phyloP scores from a whole-genome alignment of 805 yeast genomes.

The Priceomyces haplophilus region DNA sequence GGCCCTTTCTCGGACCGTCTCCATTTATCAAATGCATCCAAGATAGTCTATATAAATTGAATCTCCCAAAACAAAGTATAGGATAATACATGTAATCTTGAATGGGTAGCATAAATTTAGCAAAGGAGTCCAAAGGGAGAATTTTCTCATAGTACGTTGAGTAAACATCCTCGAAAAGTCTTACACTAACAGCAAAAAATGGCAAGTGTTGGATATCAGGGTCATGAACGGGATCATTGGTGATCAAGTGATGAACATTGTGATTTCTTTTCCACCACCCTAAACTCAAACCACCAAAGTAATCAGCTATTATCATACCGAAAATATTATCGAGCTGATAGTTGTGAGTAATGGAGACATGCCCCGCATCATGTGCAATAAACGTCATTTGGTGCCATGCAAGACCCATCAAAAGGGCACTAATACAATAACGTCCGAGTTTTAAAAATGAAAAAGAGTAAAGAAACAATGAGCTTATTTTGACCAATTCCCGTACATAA shows the following conservation, averaged over 20 bases:
- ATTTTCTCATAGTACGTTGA: conserved; percentile 76
- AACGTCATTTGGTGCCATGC: conserved; percentile 91
- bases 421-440: conserved; percentile 41
- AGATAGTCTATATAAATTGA: conserved; percentile 76
- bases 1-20: conserved; percentile 74
- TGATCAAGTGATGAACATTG: conserved; percentile 85
- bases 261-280: conserved; percentile 97
- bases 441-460: conserved; percentile 50
- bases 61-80: conserved; percentile 76
- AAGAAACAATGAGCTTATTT: conserved; percentile 54
- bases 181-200: conserved; percentile 78
- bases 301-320: conserved; percentile 73
- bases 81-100: conserved; percentile 77
- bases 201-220: conserved; percentile 94
- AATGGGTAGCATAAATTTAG: conserved; percentile 54
- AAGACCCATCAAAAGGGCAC: conserved; percentile 66
- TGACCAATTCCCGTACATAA: conserved; percentile 64
- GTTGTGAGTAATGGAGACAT: conserved; percentile 75
- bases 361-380: conserved; percentile 90
- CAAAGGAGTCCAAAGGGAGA: conserved; percentile 65
- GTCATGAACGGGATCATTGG: conserved; percentile 93
- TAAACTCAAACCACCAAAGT: conserved; percentile 79
- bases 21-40: conserved; percentile 77
- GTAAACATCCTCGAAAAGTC: conserved; percentile 64
- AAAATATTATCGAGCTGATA: conserved; percentile 72